Percentiles rank a stretch among this genome's conserved stretches.
Evolutionary conservation across 495 filamentous ascomycete genomes (phyloP).

Genomic region (Penicillium coprophilum): DNA sequence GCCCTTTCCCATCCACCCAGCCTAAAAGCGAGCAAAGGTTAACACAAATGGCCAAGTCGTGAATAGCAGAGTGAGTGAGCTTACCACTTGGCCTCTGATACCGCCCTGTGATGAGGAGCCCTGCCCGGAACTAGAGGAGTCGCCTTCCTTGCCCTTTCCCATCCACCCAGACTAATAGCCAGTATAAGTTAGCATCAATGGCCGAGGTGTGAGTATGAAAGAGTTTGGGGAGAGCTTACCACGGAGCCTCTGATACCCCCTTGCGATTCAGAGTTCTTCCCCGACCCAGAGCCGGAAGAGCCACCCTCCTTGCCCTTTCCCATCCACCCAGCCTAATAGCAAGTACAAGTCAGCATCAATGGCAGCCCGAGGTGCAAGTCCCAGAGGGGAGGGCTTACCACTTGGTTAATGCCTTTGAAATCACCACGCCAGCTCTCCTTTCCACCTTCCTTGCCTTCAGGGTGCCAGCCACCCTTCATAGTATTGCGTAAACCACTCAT

Average conservation of each 20-base stretch:
- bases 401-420: constrained; percentile 60
- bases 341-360: constrained; percentile 11
- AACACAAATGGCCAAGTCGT: constrained; percentile 13
- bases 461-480: constrained; percentile 60
- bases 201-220: not conserved
- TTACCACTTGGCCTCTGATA: constrained; percentile 47
- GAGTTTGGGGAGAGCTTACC: constrained; percentile 32
- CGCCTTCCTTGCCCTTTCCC: constrained; percentile 51
- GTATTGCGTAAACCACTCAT: constrained; percentile 54
- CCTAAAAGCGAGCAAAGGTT: constrained; percentile 15
- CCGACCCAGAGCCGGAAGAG: not conserved
- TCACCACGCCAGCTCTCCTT: constrained; percentile 60
- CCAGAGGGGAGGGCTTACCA: constrained; percentile 38
- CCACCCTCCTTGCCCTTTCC: constrained; percentile 50
- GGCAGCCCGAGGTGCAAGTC: not conserved
- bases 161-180: constrained; percentile 34
- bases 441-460: constrained; percentile 53
- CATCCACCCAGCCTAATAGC: constrained; percentile 35
- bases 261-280: not conserved
- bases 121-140: not conserved
- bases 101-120: not conserved
- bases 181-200: constrained; percentile 14
- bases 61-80: constrained; percentile 14
- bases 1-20: constrained; percentile 49
- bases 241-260: constrained; percentile 26